These are phyloP conservation scores for Cyclotella atomus DNA, from an alignment of 108 stramenopile genomes.

Conservation along the genomic window DNA sequence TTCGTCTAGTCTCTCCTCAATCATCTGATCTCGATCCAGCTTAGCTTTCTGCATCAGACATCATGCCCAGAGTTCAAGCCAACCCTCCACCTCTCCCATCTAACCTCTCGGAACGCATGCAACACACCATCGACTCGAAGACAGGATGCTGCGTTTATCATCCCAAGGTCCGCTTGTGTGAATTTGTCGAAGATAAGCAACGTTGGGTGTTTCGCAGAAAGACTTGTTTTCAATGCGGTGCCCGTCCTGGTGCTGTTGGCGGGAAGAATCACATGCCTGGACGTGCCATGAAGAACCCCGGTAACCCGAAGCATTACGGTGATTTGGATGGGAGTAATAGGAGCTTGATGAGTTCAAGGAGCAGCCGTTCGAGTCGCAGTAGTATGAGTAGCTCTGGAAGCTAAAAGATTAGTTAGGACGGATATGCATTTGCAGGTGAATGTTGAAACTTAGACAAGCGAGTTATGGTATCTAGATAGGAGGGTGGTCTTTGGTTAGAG, in stretches of 20 bases:
- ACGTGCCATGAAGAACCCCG: constrained; percentile 5
- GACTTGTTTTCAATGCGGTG: constrained; percentile 22
- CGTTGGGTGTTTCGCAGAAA: constrained; percentile 15
- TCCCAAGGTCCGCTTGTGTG: constrained; percentile 16
- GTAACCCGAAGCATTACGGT: neutral
- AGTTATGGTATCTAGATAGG: neutral
- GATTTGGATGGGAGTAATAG: constrained; percentile 4
- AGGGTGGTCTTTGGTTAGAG: neutral
- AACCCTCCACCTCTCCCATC: constrained; percentile 18
- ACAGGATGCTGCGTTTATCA: constrained; percentile 24
- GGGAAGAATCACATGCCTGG: constrained; percentile 25
- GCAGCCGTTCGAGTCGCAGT: constrained; percentile 1
- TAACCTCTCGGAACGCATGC: constrained; percentile 17
- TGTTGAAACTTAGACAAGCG: no score
- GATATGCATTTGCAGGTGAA: no score
- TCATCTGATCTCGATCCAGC: no score
- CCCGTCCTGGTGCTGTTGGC: constrained; percentile 11
- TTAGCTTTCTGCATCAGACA: neutral
- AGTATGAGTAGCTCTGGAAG: no score
- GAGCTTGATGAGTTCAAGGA: neutral
- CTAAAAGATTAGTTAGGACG: neutral
- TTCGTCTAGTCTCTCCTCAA: no score
- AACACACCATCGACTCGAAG: constrained; percentile 11
- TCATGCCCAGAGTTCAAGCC: constrained; percentile 6
- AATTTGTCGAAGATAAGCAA: constrained; percentile 10